phyloP scores from a whole-genome alignment of 208 protist species.

The Leishmania lainsoni region DNA sequence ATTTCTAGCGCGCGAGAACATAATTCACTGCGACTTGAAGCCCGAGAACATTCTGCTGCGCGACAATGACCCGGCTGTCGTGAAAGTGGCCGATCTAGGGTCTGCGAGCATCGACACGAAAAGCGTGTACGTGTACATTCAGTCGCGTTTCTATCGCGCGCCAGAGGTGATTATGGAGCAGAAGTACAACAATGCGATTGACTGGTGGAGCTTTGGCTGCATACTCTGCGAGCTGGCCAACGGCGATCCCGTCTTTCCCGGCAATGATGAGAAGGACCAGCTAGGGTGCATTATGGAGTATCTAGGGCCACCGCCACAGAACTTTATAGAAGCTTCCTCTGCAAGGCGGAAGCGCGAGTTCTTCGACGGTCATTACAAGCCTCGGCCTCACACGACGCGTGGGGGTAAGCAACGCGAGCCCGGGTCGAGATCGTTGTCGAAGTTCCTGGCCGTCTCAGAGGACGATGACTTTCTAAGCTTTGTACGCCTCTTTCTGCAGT shows the following conservation, averaged over 20 bases:
- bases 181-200: conserved; percentile 79
- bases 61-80: conserved; percentile 61
- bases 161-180: conserved; percentile 88
- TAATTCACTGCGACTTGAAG: conserved; percentile 97
- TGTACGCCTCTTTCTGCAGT: conserved; percentile 66
- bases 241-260: conserved; percentile 91
- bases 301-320: conserved; percentile 74
- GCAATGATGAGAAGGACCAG: conserved; percentile 87
- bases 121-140: conserved; percentile 92
- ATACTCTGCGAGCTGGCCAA: conserved; percentile 93
- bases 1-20: conserved; percentile 78
- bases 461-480: conserved; percentile 75
- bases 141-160: conserved; percentile 92
- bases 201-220: conserved; percentile 95
- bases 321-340: conserved; percentile 41
- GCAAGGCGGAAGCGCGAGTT: conserved; percentile 44
- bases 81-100: conserved; percentile 98
- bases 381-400: conserved; percentile 45
- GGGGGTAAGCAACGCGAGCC: conserved; percentile 44
- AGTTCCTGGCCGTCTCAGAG: conserved; percentile 56
- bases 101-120: conserved; percentile 95
- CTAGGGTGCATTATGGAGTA: conserved; percentile 87
- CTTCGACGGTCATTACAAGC: conserved; percentile 48
- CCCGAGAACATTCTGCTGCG: conserved; percentile 96
- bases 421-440: conserved; percentile 50